These are phyloP conservation scores for Cadophora malorum DNA, from an alignment of 2,329 filamentous ascomycete species.

Conservation along the genomic window DNA sequence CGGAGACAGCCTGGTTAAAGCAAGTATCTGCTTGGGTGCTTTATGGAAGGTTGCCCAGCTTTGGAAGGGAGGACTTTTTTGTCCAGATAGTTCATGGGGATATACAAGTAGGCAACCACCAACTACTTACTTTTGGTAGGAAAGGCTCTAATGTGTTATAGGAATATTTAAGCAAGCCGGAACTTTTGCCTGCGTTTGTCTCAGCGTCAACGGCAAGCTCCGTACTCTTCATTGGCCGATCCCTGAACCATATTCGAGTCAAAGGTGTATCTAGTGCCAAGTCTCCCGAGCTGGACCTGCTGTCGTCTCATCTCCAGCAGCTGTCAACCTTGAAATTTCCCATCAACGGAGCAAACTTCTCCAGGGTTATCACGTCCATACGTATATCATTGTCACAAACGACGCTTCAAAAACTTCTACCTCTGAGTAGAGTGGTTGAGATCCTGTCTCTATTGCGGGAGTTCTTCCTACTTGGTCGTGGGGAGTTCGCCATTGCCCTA, in stretches of 20 bases:
- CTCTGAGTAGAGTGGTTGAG: slow-evolving; percentile 76
- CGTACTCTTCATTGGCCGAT: slow-evolving; percentile 89
- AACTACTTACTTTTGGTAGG: not conserved
- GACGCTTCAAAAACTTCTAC: slow-evolving; percentile 81
- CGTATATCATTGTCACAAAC: slow-evolving; percentile 83
- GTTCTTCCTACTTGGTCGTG: slow-evolving; percentile 85
- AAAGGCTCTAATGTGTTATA: slow-evolving; percentile 41
- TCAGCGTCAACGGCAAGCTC: slow-evolving; percentile 75
- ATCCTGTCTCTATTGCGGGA: slow-evolving; percentile 79
- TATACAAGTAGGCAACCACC: slow-evolving; percentile 42
- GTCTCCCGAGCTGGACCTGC: slow-evolving; percentile 61
- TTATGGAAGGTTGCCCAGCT: slow-evolving; percentile 81
- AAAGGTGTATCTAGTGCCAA: slow-evolving; percentile 52
- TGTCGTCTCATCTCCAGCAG: slow-evolving; percentile 72
- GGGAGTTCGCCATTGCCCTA: slow-evolving; percentile 89
- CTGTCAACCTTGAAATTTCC: slow-evolving; percentile 75
- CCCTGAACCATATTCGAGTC: slow-evolving; percentile 80
- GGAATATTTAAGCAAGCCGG: slow-evolving; percentile 64
- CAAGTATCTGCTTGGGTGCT: slow-evolving; percentile 90
- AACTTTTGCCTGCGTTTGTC: slow-evolving; percentile 81
- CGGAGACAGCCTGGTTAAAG: slow-evolving; percentile 90
- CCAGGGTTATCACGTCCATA: slow-evolving; percentile 76
- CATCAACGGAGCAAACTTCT: slow-evolving; percentile 73
- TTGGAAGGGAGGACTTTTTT: slow-evolving; percentile 87
- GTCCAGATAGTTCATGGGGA: slow-evolving; percentile 58